Evolutionary conservation across 176 grass and related monocot genomes (phyloP).

Genomic region (Dendrocalamus sinicus): DNA sequence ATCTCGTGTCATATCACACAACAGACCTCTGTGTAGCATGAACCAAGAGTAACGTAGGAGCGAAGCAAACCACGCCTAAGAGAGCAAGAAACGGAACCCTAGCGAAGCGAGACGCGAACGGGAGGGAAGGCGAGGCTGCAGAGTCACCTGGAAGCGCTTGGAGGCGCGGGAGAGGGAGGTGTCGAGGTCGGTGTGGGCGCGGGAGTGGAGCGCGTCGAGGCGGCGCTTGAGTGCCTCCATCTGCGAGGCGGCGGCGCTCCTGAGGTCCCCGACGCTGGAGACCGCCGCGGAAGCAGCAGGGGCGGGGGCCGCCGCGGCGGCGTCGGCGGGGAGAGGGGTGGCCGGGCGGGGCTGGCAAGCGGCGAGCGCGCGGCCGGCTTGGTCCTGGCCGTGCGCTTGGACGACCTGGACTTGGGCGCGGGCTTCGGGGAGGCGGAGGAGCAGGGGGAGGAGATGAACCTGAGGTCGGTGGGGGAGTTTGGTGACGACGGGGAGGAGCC

Average conservation of each 20-base stretch:
- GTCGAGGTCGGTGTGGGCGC: conserved; percentile 49
- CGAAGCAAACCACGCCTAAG: neutral
- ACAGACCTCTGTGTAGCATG: neutral
- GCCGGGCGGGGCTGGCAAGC: neutral
- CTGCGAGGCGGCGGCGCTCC: conserved; percentile 24
- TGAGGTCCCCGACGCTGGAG: conserved; percentile 49
- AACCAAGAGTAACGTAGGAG: no score
- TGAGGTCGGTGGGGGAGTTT: neutral
- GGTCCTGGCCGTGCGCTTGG: conserved; percentile 3
- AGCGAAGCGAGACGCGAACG: neutral
- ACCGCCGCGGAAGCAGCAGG: neutral
- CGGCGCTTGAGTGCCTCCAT: conserved; percentile 53
- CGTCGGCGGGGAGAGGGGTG: neutral
- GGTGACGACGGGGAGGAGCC: conserved; percentile 17
- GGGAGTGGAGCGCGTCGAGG: conserved; percentile 52
- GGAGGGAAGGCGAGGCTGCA: neutral
- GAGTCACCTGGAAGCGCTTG: conserved; percentile 51
- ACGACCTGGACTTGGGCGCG: conserved; percentile 7
- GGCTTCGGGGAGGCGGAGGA: conserved; percentile 38
- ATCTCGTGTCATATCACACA: neutral
- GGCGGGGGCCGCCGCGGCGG: conserved; percentile 17
- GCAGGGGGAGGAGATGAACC: conserved; percentile 30
- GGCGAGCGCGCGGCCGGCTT: conserved; percentile 33
- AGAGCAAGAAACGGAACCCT: neutral
- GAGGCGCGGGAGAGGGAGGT: conserved; percentile 41